phyloP scores from a whole-genome alignment of 805 yeast species.

The Starmerella vitae region DNA sequence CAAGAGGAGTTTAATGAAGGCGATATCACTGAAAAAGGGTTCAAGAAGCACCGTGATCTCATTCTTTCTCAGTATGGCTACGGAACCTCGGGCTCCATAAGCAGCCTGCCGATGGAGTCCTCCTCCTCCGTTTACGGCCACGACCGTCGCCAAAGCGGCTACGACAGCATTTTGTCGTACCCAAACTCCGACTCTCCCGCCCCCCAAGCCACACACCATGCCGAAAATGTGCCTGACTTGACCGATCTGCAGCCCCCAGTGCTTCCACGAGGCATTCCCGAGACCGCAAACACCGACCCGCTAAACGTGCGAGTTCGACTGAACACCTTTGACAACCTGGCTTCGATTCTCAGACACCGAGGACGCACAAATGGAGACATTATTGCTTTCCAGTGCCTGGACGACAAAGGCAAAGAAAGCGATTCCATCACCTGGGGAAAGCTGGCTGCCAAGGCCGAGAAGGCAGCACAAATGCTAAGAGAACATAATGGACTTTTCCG shows the following conservation, averaged over 20 bases:
- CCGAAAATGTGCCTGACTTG: slow-evolving; percentile 5
- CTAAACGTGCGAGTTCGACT: slow-evolving; percentile 25
- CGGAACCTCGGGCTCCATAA: slow-evolving; percentile 9
- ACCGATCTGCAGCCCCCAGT: slow-evolving; percentile 19
- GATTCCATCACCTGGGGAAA: slow-evolving; percentile 79
- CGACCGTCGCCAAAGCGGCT: slow-evolving; percentile 17
- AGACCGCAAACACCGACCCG: slow-evolving; percentile 27
- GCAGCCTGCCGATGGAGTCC: slow-evolving; percentile 6
- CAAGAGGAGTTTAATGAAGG: slow-evolving; percentile 37
- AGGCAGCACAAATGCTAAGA: slow-evolving; percentile 69
- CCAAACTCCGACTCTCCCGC: slow-evolving; percentile 11
- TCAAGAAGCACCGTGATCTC: slow-evolving; percentile 41
- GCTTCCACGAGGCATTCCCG: slow-evolving; percentile 23
- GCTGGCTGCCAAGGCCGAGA: slow-evolving; percentile 66
- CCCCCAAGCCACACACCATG: not conserved
- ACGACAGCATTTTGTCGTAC: slow-evolving; percentile 15
- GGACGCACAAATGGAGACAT: slow-evolving; percentile 54
- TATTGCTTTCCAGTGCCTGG: slow-evolving; percentile 58
- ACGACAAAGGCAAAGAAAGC: slow-evolving; percentile 67
- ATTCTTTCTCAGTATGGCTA: slow-evolving; percentile 24
- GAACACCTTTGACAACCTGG: slow-evolving; percentile 43
- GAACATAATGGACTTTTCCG: slow-evolving; percentile 60
- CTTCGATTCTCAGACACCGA: slow-evolving; percentile 59
- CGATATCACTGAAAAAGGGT: slow-evolving; percentile 61
- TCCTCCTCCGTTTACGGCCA: slow-evolving; percentile 8